Evolutionary conservation across 805 yeast genomes (phyloP).

Genomic region (Vanderwaltozyma yarrowii): DNA sequence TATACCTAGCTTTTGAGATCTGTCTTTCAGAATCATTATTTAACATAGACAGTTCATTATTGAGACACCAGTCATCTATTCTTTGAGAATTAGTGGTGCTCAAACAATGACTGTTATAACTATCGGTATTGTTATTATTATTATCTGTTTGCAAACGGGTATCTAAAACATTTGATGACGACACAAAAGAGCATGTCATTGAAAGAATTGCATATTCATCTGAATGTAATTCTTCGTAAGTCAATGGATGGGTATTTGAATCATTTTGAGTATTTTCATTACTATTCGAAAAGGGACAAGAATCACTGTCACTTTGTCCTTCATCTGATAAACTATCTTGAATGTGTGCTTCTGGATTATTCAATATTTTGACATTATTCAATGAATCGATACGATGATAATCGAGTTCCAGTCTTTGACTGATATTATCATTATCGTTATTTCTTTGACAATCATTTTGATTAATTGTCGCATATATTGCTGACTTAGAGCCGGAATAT

Average conservation of each 20-base stretch:
- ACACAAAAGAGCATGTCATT: slow-evolving; percentile 3
- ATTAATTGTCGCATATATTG: background rate
- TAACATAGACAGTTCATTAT: slow-evolving; percentile 3
- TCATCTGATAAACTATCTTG: no score
- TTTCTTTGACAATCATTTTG: background rate
- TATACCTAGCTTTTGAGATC: slow-evolving; percentile 4
- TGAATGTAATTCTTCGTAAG: slow-evolving; percentile 9
- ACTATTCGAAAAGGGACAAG: background rate
- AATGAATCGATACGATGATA: slow-evolving; percentile 3
- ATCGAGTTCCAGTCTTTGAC: background rate
- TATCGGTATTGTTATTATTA: no score
- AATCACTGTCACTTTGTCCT: no score
- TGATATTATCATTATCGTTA: background rate
- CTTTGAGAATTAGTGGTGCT: slow-evolving; percentile 11
- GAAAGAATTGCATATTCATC: slow-evolving; percentile 17
- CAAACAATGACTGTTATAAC: no score
- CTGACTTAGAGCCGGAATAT: background rate
- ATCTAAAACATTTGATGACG: background rate
- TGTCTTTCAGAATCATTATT: background rate
- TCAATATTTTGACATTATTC: slow-evolving; percentile 11
- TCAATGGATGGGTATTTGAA: background rate
- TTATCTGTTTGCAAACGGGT: no score
- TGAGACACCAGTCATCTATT: slow-evolving; percentile 20
- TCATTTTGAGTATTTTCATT: background rate
- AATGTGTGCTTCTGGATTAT: slow-evolving; percentile 6